A percentile compares a stretch with the other conserved stretches of the same genome.
Evolutionary conservation across 768 basidiomycete genomes (phyloP).

Genomic region (Amanita pseudoporphyria): DNA sequence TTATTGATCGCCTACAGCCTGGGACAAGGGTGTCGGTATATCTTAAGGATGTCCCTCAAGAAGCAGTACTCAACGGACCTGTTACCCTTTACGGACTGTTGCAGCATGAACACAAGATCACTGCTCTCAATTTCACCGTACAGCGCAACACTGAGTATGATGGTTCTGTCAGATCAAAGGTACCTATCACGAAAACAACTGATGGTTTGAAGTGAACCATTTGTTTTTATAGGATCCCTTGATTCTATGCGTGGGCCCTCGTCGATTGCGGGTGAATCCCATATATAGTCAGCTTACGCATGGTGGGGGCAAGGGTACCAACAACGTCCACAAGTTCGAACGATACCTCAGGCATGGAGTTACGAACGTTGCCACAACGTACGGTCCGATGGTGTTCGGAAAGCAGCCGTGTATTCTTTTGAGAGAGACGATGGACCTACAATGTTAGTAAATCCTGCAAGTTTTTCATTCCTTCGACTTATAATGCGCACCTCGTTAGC

Average conservation of each 20-base stretch:
- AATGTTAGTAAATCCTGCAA: slow-evolving; percentile 38
- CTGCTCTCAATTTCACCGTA: slow-evolving; percentile 85
- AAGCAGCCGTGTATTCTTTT: slow-evolving; percentile 73
- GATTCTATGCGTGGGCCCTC: slow-evolving; percentile 81
- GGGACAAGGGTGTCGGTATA: slow-evolving; percentile 74
- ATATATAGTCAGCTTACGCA: slow-evolving; percentile 88
- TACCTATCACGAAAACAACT: slow-evolving; percentile 17
- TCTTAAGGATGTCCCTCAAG: slow-evolving; percentile 65
- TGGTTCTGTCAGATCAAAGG: slow-evolving; percentile 86
- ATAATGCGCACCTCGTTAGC: slow-evolving; percentile 28
- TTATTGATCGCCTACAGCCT: slow-evolving; percentile 35
- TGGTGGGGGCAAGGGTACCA: slow-evolving; percentile 83
- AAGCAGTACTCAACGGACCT: slow-evolving; percentile 37
- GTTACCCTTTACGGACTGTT: slow-evolving; percentile 73
- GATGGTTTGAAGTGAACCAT: not conserved
- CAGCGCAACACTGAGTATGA: slow-evolving; percentile 94
- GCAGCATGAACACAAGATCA: slow-evolving; percentile 94
- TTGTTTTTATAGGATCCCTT: slow-evolving; percentile 61
- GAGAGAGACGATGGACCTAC: slow-evolving; percentile 52
- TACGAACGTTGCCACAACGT: slow-evolving; percentile 78
- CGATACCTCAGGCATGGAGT: slow-evolving; percentile 78
- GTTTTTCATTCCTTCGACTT: not conserved
- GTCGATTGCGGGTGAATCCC: slow-evolving; percentile 77
- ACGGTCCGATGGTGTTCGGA: slow-evolving; percentile 85
- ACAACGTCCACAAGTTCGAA: slow-evolving; percentile 97